Evolutionary conservation across 2,329 filamentous ascomycete species (phyloP), one percentile per base, ranked within the genome.

Genomic region (Arthrinium phaeospermum): DNA sequence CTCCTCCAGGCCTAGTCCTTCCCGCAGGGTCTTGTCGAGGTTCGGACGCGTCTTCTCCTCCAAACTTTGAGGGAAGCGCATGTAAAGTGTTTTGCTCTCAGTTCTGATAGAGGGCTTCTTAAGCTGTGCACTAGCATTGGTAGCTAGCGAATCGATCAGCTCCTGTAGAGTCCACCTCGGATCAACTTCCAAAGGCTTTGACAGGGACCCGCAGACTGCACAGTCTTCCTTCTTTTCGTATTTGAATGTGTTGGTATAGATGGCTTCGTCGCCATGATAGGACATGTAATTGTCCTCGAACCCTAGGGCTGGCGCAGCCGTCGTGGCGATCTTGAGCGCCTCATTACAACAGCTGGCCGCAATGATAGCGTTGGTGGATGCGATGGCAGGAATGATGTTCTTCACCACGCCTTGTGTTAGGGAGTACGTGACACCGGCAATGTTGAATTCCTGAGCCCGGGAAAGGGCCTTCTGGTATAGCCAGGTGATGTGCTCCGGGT

Each of bases 301-400:
- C 16, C 93, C 93, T 22, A 99, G 87, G 75, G 91, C 92, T 0
- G 96, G 94, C 45, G 96, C 96, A 49, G 92, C 90, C 68, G 88
- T 91, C 19, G 94, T 97, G 57, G 93, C 93, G 74, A 99, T 94
- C 84, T 99, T 99, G 84, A 98, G 91, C 1, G 95, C 96, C 83
- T 99, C 96, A 76, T 98, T 98, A 83, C 96, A 98, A 83, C 96
- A 98, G 70, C 94, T 93, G 1, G 96, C 96, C 1, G 96, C 96
- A 75, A 99, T 93, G 77, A 99, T 96, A 72, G 96, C 96, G 81
- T 99, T 99, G 8, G 96, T 99, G 1, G 95, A 98, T 24, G 96
- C 96, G 79, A 99, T 99, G 41, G 96, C 97, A 0, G 96, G 96
- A 74, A 99, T 99, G 82, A 99, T 99, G 83, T 99, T 99, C 84